These are phyloP conservation scores for Conticribra weissflogii DNA, from an alignment of 108 stramenopile genomes.

Conservation along the genomic window DNA sequence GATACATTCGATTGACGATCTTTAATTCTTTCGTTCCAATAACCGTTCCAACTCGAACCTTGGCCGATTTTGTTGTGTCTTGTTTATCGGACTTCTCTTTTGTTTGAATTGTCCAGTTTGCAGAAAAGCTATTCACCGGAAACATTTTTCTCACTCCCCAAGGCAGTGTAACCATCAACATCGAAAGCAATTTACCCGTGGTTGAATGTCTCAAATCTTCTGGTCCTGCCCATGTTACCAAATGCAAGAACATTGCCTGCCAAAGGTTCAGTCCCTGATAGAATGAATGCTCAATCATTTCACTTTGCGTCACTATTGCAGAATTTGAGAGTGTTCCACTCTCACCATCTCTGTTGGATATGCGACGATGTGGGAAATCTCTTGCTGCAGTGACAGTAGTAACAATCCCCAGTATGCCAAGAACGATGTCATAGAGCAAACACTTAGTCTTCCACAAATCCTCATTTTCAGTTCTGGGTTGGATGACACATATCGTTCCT, in stretches of 20 bases:
- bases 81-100: constrained; percentile 12
- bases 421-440: constrained; percentile 61
- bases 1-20: constrained; percentile 57
- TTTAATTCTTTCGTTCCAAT: constrained; percentile 15
- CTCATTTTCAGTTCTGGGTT: constrained; percentile 24
- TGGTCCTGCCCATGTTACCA: constrained; percentile 14
- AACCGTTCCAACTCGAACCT: background rate
- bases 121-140: constrained; percentile 80
- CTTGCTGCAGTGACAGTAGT: constrained; percentile 72
- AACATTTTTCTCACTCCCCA: constrained; percentile 65
- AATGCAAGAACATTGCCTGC: constrained; percentile 73
- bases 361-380: constrained; percentile 70
- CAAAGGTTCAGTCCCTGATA: constrained; percentile 80
- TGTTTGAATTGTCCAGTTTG: constrained; percentile 61
- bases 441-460: constrained; percentile 14
- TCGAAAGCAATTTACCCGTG: constrained; percentile 7
- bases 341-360: constrained; percentile 58
- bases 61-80: constrained; percentile 1
- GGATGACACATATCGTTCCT: constrained; percentile 35
- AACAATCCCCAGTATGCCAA: constrained; percentile 64
- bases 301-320: constrained; percentile 81
- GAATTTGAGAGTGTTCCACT: constrained; percentile 71
- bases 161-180: constrained; percentile 66
- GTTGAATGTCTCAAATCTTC: background rate
- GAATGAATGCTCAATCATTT: constrained; percentile 90